A percentile compares a stretch with the other conserved stretches of the same genome.
Conservation (phyloP, 331 rosid species). For the Quercus lobata region DNA sequence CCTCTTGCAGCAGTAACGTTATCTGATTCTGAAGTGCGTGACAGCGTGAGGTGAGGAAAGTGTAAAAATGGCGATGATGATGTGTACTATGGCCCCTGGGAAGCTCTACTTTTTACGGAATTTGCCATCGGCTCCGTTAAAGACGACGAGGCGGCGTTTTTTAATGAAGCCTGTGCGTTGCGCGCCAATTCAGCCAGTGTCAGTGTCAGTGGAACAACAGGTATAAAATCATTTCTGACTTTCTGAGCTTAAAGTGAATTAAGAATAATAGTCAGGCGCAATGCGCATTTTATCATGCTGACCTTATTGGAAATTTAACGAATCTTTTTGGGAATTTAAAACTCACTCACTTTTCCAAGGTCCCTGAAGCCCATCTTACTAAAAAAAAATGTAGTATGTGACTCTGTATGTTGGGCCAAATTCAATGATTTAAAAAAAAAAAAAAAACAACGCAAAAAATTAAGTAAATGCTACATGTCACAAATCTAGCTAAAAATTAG, state of each 20-base stretch:
- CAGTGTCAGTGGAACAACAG: constrained; percentile 36
- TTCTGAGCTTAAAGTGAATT: not conserved
- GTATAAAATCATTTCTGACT: constrained; percentile 7
- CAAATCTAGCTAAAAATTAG: too few relatives aligned
- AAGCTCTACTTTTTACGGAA: constrained; percentile 6
- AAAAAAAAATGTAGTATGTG: not conserved
- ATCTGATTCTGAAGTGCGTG: not conserved
- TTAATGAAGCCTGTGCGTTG: constrained; percentile 33
- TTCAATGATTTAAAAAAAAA: too few relatives aligned
- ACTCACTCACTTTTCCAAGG: not conserved
- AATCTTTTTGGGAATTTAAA: too few relatives aligned
- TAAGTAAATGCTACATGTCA: too few relatives aligned
- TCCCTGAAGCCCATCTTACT: not conserved
- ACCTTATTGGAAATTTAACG: not conserved
- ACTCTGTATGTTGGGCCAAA: too few relatives aligned
- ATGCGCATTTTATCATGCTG: not conserved
- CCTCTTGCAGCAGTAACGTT: not conserved
- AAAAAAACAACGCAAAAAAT: too few relatives aligned
- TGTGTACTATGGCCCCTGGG: constrained; percentile 3
- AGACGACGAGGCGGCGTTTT: constrained; percentile 2
- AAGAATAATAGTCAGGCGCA: too few relatives aligned
- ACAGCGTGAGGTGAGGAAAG: not conserved
- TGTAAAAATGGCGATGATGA: constrained; percentile 28
- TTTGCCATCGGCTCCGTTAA: constrained; percentile 2
- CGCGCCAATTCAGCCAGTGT: constrained; percentile 33